These are phyloP conservation scores for Penicillium paradoxum DNA, from an alignment of 495 filamentous ascomycete genomes.

Conservation along the genomic window DNA sequence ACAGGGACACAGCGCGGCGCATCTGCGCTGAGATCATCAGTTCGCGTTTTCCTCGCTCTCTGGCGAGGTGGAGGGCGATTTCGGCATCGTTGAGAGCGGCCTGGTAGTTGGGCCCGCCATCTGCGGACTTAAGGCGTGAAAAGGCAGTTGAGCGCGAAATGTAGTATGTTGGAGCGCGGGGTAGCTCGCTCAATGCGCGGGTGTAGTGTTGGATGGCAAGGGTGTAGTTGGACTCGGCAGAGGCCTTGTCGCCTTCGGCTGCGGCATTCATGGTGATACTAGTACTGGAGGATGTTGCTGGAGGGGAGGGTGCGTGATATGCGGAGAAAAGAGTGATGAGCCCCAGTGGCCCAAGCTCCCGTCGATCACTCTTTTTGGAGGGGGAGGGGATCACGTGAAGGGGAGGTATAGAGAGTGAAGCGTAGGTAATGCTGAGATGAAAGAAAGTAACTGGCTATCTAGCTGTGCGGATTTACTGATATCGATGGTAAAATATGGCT, in stretches of 20 bases:
- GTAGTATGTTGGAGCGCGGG: constrained; percentile 74
- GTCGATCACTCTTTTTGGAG: not conserved
- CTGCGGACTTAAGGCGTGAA: constrained; percentile 53
- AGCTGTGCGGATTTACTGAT: not conserved
- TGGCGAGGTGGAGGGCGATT: constrained; percentile 62
- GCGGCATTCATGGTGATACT: constrained; percentile 53
- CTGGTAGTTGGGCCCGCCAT: constrained; percentile 43
- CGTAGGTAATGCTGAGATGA: not conserved
- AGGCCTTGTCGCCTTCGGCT: constrained; percentile 57
- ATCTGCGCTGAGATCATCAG: constrained; percentile 77
- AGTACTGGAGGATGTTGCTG: not conserved
- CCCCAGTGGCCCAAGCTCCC: not conserved
- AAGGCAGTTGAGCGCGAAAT: constrained; percentile 83
- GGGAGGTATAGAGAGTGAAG: not conserved
- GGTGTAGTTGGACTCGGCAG: constrained; percentile 56
- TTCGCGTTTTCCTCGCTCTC: constrained; percentile 71
- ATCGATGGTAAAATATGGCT: not conserved
- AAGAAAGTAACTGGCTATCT: not conserved
- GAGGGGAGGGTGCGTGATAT: not conserved
- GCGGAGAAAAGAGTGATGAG: not conserved
- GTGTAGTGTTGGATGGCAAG: constrained; percentile 69
- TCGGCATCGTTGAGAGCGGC: constrained; percentile 77
- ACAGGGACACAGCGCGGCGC: constrained; percentile 70
- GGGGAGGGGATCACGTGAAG: not conserved
- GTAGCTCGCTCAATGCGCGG: constrained; percentile 60